phyloP scores from a whole-genome alignment of 176 grass and related monocot species.

The Ensete ventricosum region DNA sequence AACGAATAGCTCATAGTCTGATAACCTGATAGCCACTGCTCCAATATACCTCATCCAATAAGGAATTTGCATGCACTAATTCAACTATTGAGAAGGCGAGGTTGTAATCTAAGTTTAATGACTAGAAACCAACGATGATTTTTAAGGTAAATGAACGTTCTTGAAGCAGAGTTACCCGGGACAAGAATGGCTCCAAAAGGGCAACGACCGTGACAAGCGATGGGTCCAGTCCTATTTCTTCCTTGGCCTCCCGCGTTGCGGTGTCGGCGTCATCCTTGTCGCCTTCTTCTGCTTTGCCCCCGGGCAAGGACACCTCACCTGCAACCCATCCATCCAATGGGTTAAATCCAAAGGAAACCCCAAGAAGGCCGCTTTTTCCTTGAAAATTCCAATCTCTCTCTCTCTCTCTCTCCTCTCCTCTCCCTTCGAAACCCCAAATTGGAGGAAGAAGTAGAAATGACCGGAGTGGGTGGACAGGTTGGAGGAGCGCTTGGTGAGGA shows the following conservation, averaged over 20 bases:
- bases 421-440: background rate
- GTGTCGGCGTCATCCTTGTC: conserved; percentile 56
- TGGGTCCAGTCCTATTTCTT: conserved; percentile 62
- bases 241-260: conserved; percentile 53
- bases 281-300: conserved; percentile 57
- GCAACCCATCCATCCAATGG: background rate
- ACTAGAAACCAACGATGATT: background rate
- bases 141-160: background rate
- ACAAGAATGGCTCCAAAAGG: conserved; percentile 52
- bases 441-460: background rate
- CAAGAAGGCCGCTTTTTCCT: background rate
- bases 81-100: too few species aligned
- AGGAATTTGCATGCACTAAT: too few species aligned
- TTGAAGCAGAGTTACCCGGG: conserved; percentile 30
- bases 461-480: conserved; percentile 59
- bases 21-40: too few species aligned
- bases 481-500: conserved; percentile 63
- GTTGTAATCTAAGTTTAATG: too few species aligned
- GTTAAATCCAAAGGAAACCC: background rate
- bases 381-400: background rate
- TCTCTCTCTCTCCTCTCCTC: background rate
- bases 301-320: conserved; percentile 74
- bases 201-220: conserved; percentile 42
- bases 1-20: background rate
- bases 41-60: too few species aligned